Base-by-base conservation (phyloP, 331 rosid genomes). In the Spiraea crenata region DNA sequence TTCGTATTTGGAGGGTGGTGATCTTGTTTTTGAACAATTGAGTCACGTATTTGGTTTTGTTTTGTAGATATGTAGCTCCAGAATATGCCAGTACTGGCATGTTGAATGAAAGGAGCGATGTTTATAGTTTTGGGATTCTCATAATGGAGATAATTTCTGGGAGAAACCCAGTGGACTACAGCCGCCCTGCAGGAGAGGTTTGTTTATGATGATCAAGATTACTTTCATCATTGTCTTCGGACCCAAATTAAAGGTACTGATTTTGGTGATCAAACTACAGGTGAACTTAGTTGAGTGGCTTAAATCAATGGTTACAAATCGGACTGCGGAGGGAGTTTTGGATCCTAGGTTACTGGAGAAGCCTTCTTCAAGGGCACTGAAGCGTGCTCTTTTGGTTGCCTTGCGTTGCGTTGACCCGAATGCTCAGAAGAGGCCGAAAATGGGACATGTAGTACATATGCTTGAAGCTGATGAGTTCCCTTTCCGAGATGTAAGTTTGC, bases 391-490 rank as follows among this genome's bases (percentile, higher is more conserved):
- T 52, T 67, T 87, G 52, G 92, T 87, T 25, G 90, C 92, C 41
- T 78, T 87, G 52, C 86, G 90, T 49, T 87, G 90, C 0, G 90
- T 85, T 70, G 92, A 87, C 73, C 92, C 90, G 15, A 85, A 81
- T 77, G 73, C 84, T 55, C 89, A 85, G 71, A 87, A 87, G 74
- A 81, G 92, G 82, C 92, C 92, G 3, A 85, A 81, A 79, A 87
- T 87, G 92, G 92, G 92, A 67, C 92, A 87, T 59, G 92, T 87
- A 5, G 81, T 85, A 31, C 90, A 87, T 72, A 85, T 87, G 90
- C 92, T 87, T 64, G 92, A 87, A 77, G 92, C 88, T 3, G 88
- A 87, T 38, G 90, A 87, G 70, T 87, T 87, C 76, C 92, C 92
- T 35, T 85, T 82, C 79, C 84, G 90, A 51, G 90, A 85, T 67